phyloP scores from a whole-genome alignment of 495 filamentous ascomycete genomes.

The Podospora sp. region DNA sequence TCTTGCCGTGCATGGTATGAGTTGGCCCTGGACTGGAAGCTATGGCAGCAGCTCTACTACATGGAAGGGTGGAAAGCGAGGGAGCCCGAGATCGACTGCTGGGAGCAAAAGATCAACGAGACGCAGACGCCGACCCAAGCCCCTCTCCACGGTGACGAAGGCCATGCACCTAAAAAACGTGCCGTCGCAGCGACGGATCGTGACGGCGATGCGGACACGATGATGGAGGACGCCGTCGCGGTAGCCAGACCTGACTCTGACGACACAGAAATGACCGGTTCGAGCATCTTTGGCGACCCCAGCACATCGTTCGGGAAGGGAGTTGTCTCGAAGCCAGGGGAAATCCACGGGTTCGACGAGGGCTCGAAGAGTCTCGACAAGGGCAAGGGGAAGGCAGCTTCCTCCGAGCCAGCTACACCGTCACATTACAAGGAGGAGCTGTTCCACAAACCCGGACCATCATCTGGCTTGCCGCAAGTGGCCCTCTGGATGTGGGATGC shows the following conservation, averaged over 20 bases:
- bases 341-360: conserved; percentile 18
- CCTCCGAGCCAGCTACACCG: background rate
- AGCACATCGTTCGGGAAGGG: conserved; percentile 1
- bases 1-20: conserved; percentile 81
- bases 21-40: conserved; percentile 76
- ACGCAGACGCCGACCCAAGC: conserved; percentile 27
- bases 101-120: conserved; percentile 62
- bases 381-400: conserved; percentile 37
- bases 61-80: conserved; percentile 83
- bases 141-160: conserved; percentile 41
- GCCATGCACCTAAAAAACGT: conserved; percentile 49
- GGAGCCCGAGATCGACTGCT: conserved; percentile 62
- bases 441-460: conserved; percentile 18
- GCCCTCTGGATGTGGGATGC: conserved; percentile 48
- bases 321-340: conserved; percentile 20
- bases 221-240: conserved; percentile 45
- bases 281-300: conserved; percentile 44
- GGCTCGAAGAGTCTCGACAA: conserved; percentile 30
- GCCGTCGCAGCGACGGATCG: conserved; percentile 41
- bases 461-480: conserved; percentile 37
- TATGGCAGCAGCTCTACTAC: conserved; percentile 83
- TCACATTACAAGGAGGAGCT: conserved; percentile 13
- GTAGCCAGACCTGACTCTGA: conserved; percentile 31
- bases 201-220: conserved; percentile 51
- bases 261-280: conserved; percentile 31